These are phyloP conservation scores for Paracamarosporium sp. DNA, from an alignment of 2,329 filamentous ascomycete species.

Conservation along the genomic window DNA sequence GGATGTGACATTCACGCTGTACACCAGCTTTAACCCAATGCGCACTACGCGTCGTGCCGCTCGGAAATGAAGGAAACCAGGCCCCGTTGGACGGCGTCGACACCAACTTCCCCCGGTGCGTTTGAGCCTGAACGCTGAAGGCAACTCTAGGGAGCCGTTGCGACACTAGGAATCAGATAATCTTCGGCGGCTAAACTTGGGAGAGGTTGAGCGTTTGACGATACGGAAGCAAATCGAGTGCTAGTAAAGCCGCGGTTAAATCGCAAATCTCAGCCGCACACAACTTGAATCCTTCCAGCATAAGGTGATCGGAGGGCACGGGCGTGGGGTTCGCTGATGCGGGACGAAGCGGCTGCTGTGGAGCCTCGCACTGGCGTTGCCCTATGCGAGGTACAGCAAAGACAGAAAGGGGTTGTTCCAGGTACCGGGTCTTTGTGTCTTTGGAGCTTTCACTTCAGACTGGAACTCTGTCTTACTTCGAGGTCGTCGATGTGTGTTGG, in stretches of 20 bases:
- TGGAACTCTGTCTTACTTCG: neutral
- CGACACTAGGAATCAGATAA: no score
- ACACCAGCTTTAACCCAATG: neutral
- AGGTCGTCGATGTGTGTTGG: neutral
- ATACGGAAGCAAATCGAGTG: neutral
- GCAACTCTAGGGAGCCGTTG: neutral
- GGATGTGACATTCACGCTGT: neutral
- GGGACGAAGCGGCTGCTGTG: constrained; percentile 1
- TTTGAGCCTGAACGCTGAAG: neutral
- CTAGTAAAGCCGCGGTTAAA: neutral
- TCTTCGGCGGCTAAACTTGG: neutral
- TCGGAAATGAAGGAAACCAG: neutral
- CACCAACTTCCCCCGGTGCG: neutral
- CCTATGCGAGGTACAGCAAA: neutral
- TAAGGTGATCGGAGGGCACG: neutral
- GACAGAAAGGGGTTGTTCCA: neutral
- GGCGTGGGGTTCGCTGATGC: neutral
- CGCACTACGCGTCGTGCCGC: neutral
- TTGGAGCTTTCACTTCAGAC: neutral
- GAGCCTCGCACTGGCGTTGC: neutral
- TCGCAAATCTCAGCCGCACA: neutral
- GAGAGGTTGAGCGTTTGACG: neutral
- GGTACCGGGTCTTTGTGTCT: neutral
- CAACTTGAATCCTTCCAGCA: neutral
- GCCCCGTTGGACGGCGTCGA: neutral